phyloP scores from a whole-genome alignment of 305 asterid genomes.

The Withania somnifera region DNA sequence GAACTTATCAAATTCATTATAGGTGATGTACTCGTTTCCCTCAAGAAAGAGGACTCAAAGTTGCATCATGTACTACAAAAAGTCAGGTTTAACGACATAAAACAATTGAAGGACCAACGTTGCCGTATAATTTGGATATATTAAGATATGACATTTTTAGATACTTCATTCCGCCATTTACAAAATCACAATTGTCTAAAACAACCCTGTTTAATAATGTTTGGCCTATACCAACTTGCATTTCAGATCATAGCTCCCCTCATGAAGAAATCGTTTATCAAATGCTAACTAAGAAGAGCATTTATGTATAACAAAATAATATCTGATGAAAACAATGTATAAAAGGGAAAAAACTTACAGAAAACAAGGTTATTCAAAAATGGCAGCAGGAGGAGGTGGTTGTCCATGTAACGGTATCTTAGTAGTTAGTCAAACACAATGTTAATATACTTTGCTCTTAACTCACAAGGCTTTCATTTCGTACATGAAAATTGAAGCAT shows the following conservation, averaged over 20 bases:
- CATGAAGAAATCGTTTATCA: neutral
- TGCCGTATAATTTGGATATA: neutral
- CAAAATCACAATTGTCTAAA: neutral
- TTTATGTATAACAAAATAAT: neutral
- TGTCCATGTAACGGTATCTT: neutral
- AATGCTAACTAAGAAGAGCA: neutral
- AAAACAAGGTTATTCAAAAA: neutral
- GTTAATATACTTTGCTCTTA: neutral
- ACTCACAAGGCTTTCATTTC: neutral
- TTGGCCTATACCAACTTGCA: neutral
- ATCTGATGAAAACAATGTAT: neutral
- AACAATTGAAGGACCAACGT: neutral
- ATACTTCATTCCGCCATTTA: neutral
- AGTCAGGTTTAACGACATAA: neutral
- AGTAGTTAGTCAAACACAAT: neutral
- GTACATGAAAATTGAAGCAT: neutral
- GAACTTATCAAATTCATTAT: neutral
- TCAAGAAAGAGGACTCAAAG: neutral
- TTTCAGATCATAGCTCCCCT: neutral
- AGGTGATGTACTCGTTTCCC: neutral
- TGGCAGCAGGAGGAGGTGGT: neutral
- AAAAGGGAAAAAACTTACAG: neutral
- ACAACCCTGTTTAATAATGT: neutral
- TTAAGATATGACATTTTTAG: neutral
- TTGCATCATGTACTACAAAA: neutral